phyloP scores from a whole-genome alignment of 805 yeast species.

The Kodamaea laetipori region DNA sequence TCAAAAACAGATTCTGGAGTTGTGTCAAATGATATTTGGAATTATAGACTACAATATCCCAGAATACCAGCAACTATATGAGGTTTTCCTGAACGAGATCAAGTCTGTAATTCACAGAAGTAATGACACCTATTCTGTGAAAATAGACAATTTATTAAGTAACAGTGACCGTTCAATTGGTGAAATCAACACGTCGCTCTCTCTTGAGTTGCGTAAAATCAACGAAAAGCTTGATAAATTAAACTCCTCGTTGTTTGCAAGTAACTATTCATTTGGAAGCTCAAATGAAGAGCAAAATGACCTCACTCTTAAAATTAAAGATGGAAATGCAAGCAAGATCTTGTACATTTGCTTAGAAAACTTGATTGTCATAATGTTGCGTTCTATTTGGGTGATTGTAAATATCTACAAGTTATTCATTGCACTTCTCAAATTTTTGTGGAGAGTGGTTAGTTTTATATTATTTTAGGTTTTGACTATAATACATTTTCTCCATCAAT shows the following conservation, averaged over 20 bases:
- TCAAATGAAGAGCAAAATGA: conserved; percentile 20
- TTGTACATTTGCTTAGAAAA: conserved; percentile 53
- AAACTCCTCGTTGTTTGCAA: conserved; percentile 32
- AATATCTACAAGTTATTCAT: conserved; percentile 44
- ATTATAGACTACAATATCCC: conserved; percentile 39
- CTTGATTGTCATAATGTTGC: conserved; percentile 50
- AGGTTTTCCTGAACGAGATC: conserved; percentile 36
- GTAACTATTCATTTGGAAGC: conserved; percentile 12
- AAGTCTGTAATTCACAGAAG: conserved; percentile 37
- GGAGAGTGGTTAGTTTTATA: conserved; percentile 12
- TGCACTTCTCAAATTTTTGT: conserved; percentile 20
- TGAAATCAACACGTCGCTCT: conserved; percentile 70
- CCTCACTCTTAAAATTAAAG: conserved; percentile 16
- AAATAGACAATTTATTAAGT: conserved; percentile 61
- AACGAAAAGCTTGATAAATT: conserved; percentile 51
- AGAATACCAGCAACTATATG: conserved; percentile 34
- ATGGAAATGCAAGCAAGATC: conserved; percentile 37
- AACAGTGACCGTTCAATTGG: conserved; percentile 69
- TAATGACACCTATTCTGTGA: conserved; percentile 49
- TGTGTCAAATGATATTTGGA: conserved; percentile 21
- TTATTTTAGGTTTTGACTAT: conserved; percentile 1
- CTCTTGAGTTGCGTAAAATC: conserved; percentile 59
- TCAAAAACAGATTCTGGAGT: conserved; percentile 18
- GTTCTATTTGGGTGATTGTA: conserved; percentile 60
- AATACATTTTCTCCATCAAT: too few species aligned